phyloP scores from a whole-genome alignment of 2,329 filamentous ascomycete species.

The Conoideocrella luteorostrata region DNA sequence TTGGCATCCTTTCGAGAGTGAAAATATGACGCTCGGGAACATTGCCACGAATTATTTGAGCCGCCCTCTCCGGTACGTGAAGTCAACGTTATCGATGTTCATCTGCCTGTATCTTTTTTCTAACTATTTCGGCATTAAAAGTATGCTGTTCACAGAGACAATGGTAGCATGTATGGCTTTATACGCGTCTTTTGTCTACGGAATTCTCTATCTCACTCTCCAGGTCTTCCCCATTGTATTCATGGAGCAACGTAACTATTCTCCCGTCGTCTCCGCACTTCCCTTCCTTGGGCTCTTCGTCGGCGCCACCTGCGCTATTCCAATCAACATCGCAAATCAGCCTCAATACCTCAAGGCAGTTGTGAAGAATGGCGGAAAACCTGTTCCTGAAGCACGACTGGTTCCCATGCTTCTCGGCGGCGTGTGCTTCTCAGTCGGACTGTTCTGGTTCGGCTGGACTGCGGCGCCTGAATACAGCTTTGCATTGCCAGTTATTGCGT shows the following conservation, averaged over 20 bases:
- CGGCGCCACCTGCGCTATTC: slow-evolving; percentile 47
- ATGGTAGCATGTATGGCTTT: slow-evolving; percentile 58
- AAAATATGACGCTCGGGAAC: slow-evolving; percentile 33
- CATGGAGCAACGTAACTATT: slow-evolving; percentile 51
- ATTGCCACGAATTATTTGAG: slow-evolving; percentile 34
- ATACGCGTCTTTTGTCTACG: slow-evolving; percentile 56
- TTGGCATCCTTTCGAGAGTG: slow-evolving; percentile 41
- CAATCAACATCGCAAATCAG: slow-evolving; percentile 52
- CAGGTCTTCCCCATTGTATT: slow-evolving; percentile 46
- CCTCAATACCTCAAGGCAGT: slow-evolving; percentile 49
- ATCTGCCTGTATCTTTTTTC: neutral
- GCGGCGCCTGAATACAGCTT: neutral
- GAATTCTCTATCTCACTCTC: slow-evolving; percentile 47
- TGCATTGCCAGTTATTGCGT: neutral
- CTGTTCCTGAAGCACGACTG: slow-evolving; percentile 32
- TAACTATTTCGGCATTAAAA: too few species aligned
- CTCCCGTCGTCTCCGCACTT: slow-evolving; percentile 41
- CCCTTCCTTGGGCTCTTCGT: slow-evolving; percentile 55
- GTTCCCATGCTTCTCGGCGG: slow-evolving; percentile 39
- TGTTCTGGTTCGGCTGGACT: slow-evolving; percentile 24
- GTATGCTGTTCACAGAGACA: slow-evolving; percentile 52
- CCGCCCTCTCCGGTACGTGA: slow-evolving; percentile 27
- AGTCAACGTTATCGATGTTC: neutral
- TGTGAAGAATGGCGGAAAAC: slow-evolving; percentile 14
- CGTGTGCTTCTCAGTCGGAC: slow-evolving; percentile 32